Evolutionary conservation across 2,329 filamentous ascomycete genomes (phyloP), one percentile per base, ranked within the genome.

Genomic region (Ceratocystis cubensis): DNA sequence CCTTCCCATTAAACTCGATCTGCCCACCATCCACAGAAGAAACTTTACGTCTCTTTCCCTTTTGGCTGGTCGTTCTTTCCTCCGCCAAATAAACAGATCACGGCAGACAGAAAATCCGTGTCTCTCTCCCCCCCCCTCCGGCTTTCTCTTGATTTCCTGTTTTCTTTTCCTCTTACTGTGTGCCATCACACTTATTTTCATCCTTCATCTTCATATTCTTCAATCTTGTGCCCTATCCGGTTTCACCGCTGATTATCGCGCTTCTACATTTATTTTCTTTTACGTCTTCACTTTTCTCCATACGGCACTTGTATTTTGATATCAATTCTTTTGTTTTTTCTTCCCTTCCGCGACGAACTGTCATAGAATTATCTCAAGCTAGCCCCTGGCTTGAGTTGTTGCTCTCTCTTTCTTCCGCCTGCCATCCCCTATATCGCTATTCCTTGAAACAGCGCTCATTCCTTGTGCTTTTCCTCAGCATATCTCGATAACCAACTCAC

Each of bases 331-430:
- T 61, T 56, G 56, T 57, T 37, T 53, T 67, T 37, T 5, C 30
- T 28, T 64, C 20, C 64, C 66, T 63, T 64, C 28, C 63, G 50
- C 50, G 50, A 56, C 50, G 22, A 25, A 28, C 22, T 45, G n/a
- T 61, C 65, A 69, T 65, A 59, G 65, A 68, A 45, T 61, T 64
- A 61, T 57, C 44, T 22, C 46, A 48, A 22, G 46, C 46, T 48
- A 15, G 17, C 15, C 46, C 20, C 46, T 48, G 17, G 17, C 17
- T 48, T 10, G 17, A 22, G 6, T 48, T 22, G n/a, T 17, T 8
- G 17, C 46, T 41, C 46, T 48, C 17, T 50, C 48, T 50, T 20
- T 50, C 20, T 17, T 48, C 48, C 13, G 48, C 22, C 48, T 50
- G n/a, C 7, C 20, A 41, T 50, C 22, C n/a, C 48, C 48, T 50